These are phyloP conservation scores for Diplodia scrobiculata DNA, from an alignment of 2,329 filamentous ascomycete species.

Conservation along the genomic window DNA sequence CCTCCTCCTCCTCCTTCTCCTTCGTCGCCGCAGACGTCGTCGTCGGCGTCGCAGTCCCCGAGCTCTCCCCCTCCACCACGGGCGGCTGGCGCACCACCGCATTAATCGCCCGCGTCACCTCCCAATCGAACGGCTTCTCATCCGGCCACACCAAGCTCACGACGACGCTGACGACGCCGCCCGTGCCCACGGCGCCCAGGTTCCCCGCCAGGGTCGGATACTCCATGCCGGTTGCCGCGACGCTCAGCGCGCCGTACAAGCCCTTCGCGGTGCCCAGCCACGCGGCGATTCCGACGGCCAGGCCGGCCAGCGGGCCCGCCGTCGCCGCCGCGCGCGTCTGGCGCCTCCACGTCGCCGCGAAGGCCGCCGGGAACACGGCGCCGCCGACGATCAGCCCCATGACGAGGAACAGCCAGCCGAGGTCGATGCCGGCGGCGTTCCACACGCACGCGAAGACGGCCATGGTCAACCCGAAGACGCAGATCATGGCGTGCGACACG, in stretches of 20 bases:
- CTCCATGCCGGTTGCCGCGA: constrained; percentile 53
- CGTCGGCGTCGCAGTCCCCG: neutral
- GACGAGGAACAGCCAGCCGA: constrained; percentile 60
- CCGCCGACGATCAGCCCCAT: constrained; percentile 58
- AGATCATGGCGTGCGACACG: constrained; percentile 57
- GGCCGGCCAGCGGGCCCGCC: constrained; percentile 54
- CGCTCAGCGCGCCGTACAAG: constrained; percentile 53
- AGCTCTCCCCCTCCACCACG: constrained; percentile 15
- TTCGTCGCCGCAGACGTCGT: constrained; percentile 28
- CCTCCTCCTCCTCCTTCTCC: neutral
- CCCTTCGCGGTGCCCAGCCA: constrained; percentile 56
- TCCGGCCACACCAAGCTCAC: constrained; percentile 50
- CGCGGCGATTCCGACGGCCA: constrained; percentile 55
- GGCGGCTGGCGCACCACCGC: constrained; percentile 31
- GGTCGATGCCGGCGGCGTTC: constrained; percentile 54
- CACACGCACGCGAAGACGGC: constrained; percentile 57
- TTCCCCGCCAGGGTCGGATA: constrained; percentile 59
- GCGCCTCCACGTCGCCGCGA: constrained; percentile 56
- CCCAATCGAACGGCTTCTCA: constrained; percentile 48
- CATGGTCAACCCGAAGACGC: constrained; percentile 56
- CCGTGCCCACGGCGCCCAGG: constrained; percentile 52
- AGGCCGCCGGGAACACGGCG: constrained; percentile 57
- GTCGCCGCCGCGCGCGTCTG: constrained; percentile 56
- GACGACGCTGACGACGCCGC: constrained; percentile 49
- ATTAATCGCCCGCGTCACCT: constrained; percentile 43